These are phyloP conservation scores for Centella asiatica DNA, from an alignment of 129 eudicot genomes.

Conservation along the genomic window DNA sequence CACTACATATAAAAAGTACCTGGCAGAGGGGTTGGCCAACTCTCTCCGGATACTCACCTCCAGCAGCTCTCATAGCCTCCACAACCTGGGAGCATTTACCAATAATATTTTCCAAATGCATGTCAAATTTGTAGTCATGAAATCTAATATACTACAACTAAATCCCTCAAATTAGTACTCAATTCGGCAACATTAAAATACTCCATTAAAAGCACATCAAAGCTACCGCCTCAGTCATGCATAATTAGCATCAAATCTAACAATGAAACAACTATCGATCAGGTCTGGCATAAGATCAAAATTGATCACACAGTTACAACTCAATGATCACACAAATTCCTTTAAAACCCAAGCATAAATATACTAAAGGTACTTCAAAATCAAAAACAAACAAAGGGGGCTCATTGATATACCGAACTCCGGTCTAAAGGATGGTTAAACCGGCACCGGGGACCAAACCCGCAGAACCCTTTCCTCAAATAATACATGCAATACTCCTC, in stretches of 20 bases:
- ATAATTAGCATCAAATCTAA: conserved; percentile 7
- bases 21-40: conserved; percentile 78
- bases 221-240: background rate
- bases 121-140: background rate
- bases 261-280: conserved; percentile 16
- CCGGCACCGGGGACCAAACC: conserved; percentile 78
- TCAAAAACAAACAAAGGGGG: background rate
- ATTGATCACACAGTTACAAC: conserved; percentile 10
- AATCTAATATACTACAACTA: background rate
- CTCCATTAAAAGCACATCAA: background rate
- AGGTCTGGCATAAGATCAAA: conserved; percentile 17
- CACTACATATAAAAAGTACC: conserved; percentile 33
- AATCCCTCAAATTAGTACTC: background rate
- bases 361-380: background rate
- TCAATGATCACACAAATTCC: conserved; percentile 22
- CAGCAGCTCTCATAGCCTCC: conserved; percentile 52
- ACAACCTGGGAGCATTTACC: conserved; percentile 38
- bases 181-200: background rate
- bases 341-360: conserved; percentile 12
- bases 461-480: conserved; percentile 81
- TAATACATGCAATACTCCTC: conserved; percentile 74
- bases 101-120: conserved; percentile 15
- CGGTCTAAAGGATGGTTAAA: conserved; percentile 89
- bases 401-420: conserved; percentile 30
- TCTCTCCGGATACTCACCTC: conserved; percentile 70